Evolutionary conservation across 495 filamentous ascomycete genomes (phyloP).

Genomic region (Massariosphaeria phaeospora): DNA sequence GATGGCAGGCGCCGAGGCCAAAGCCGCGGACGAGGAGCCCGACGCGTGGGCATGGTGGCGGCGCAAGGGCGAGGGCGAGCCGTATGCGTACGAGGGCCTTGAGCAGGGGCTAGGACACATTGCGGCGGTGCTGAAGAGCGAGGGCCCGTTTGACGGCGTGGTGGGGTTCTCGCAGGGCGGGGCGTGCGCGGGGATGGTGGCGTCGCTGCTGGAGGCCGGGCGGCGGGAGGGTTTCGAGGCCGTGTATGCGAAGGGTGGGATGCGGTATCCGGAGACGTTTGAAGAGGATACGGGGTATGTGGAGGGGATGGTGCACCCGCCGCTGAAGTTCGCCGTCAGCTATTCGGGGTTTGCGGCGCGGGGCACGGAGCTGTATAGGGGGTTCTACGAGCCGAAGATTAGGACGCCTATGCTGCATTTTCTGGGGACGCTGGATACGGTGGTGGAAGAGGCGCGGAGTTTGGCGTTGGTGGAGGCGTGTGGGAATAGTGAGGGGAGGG

Average conservation of each 20-base stretch:
- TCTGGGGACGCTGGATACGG: slow-evolving; percentile 77
- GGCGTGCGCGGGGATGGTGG: slow-evolving; percentile 50
- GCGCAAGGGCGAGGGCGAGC: slow-evolving; percentile 53
- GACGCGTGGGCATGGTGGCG: slow-evolving; percentile 86
- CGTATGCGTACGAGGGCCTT: slow-evolving; percentile 58
- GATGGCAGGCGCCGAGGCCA: slow-evolving; percentile 28
- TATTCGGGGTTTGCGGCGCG: slow-evolving; percentile 73
- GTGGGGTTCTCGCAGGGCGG: slow-evolving; percentile 46
- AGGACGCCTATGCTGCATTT: slow-evolving; percentile 75
- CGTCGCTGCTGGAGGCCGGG: slow-evolving; percentile 60
- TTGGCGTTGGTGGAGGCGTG: slow-evolving; percentile 63
- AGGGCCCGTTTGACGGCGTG: slow-evolving; percentile 44
- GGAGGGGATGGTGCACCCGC: slow-evolving; percentile 49
- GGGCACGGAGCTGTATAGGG: slow-evolving; percentile 55
- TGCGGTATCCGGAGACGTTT: slow-evolving; percentile 51
- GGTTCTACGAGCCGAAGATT: slow-evolving; percentile 72
- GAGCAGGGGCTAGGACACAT: slow-evolving; percentile 58
- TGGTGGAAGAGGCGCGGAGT: slow-evolving; percentile 74
- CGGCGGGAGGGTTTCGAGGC: slow-evolving; percentile 47
- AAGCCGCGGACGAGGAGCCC: slow-evolving; percentile 39
- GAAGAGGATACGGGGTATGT: slow-evolving; percentile 42
- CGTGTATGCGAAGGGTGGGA: slow-evolving; percentile 35
- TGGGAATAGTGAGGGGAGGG: slow-evolving; percentile 50
- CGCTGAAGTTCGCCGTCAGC: slow-evolving; percentile 69
- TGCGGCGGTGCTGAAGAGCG: slow-evolving; percentile 52